Conservation (phyloP, 345 rosid species). For the Corchorus olitorius region DNA sequence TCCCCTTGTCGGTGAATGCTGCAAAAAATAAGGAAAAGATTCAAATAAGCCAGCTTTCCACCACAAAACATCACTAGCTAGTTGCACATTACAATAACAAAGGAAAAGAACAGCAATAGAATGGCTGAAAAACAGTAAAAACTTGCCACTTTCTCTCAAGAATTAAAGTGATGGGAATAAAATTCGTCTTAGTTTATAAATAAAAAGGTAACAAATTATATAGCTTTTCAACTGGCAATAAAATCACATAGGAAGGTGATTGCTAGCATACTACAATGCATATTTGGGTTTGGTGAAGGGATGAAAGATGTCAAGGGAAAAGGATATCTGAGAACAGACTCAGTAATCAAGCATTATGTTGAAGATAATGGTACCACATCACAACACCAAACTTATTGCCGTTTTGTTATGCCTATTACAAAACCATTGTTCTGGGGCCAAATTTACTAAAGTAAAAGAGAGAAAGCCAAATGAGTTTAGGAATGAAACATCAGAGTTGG, state of each 20-base stretch:
- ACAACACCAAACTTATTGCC: background rate
- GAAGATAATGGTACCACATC: background rate
- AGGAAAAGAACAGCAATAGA: background rate
- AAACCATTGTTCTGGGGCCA: background rate
- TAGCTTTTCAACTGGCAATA: background rate
- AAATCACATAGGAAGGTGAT: background rate
- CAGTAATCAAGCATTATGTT: background rate
- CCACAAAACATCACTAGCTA: background rate
- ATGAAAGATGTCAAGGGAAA: background rate
- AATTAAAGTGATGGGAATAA: background rate
- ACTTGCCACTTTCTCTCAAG: background rate
- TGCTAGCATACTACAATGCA: background rate
- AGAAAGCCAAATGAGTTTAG: background rate
- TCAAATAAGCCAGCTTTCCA: background rate
- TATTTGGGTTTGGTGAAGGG: background rate
- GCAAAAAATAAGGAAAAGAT: conserved; percentile 18
- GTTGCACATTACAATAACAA: background rate
- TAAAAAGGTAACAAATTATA: background rate
- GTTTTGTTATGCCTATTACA: background rate
- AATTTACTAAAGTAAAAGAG: background rate
- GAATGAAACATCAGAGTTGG: conserved; percentile 14
- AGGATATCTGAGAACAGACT: background rate
- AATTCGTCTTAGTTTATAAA: background rate
- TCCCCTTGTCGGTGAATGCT: conserved; percentile 83
- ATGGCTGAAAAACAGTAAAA: background rate